Evolutionary conservation across 2,329 filamentous ascomycete species (phyloP), one percentile per base, ranked within the genome.

Genomic region (Akanthomyces lecanii): DNA sequence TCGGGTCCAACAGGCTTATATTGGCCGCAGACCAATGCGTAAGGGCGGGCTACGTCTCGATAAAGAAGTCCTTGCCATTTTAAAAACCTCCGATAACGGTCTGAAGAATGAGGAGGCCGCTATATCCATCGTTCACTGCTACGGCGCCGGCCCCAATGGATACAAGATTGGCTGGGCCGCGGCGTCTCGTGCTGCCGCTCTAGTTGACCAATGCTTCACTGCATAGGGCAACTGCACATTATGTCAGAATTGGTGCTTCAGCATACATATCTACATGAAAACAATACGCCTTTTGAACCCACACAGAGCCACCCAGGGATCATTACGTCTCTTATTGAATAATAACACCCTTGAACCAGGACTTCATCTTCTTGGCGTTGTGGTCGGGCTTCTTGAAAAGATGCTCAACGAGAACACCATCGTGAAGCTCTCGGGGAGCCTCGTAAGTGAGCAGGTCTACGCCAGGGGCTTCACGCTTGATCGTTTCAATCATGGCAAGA

Each of bases 321-420:
- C 38, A 42, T 61, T 18, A 10, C 16, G 11, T 28, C 25, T 12
- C 18, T 36, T 45, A 52, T 33, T 53, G 25, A 2, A 54, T 33
- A 40, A 69, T 62, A 5, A 63, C 56, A n/a, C 45, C 14, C 59
- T 65, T 67, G 65, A 68, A 69, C 74, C 74, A 76, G 0, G 64
- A 67, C 63, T 68, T 71, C 73, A 76, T 75, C 47, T 69, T 62
- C 16, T 63, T 64, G 5, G 71, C 75, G 7, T 72, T 72, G 36
- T 69, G 66, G 2, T 71, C 73, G 4, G 70, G 66, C 1, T 66
- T 47, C 11, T 64, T 64, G 18, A 62, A 54, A 36, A 68, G 53
- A 5, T 69, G 69, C 63, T 76, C 72, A 11, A 75, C 47, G 21
- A 74, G 40, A 11, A 76, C 69, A 48, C 72, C 74, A 21, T 75